phyloP scores from a whole-genome alignment of 768 basidiomycete species.

The Holtermannia corniformis region DNA sequence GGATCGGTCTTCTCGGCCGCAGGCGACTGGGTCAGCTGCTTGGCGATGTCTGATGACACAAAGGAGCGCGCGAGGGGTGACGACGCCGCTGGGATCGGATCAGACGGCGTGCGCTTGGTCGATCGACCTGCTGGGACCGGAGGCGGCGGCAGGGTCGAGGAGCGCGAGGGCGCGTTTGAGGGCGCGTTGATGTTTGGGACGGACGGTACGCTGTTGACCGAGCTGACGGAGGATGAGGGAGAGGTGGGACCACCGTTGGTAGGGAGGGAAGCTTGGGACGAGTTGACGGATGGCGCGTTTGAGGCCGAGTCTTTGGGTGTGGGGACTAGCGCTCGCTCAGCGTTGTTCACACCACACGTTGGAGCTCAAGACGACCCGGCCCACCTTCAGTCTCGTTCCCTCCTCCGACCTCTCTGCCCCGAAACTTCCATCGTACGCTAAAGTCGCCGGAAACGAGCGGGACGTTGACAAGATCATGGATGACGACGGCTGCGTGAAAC shows the following conservation, averaged over 20 bases:
- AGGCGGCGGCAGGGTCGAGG: slow-evolving; percentile 4
- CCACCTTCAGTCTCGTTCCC: slow-evolving; percentile 6
- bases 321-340: too few species aligned
- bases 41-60: too few species aligned
- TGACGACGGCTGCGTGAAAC: slow-evolving; percentile 16
- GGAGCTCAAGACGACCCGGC: neutral
- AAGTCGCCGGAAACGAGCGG: slow-evolving; percentile 29
- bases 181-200: slow-evolving; percentile 22
- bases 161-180: slow-evolving; percentile 5
- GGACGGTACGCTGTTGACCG: slow-evolving; percentile 14
- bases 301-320: slow-evolving; percentile 1
- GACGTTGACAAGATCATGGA: slow-evolving; percentile 28
- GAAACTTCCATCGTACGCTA: slow-evolving; percentile 25
- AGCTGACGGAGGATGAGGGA: neutral
- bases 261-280: neutral
- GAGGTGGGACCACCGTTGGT: neutral
- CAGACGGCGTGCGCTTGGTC: neutral
- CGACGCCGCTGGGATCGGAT: neutral
- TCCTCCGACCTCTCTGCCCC: slow-evolving; percentile 21
- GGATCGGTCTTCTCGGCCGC: too few species aligned
- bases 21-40: too few species aligned
- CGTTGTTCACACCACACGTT: neutral
- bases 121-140: slow-evolving; percentile 4
- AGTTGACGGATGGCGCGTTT: neutral
- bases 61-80: slow-evolving; percentile 1